Evolutionary conservation across 805 yeast species (phyloP), one percentile per base, ranked within the genome.

Genomic region (Starmerella geochares): DNA sequence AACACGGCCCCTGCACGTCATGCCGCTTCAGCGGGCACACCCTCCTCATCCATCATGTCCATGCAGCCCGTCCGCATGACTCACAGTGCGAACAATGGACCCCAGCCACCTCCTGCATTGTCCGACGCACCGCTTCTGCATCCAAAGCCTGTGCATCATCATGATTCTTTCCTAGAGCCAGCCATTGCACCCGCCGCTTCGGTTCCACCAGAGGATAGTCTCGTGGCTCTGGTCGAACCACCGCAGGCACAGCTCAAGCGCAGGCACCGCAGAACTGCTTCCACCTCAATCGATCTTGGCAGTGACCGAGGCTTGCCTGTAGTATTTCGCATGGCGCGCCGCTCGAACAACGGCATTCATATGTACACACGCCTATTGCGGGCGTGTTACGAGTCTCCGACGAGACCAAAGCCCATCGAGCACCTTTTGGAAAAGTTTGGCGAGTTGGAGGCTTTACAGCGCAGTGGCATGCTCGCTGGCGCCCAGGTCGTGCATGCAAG

Each of bases 341-440:
- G 46, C n/a, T 25, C 49, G 9, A 54, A 38, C 33, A 52, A 43
- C 7, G 48, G 54, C 17, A 48, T 48, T 31, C 59, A 25, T 20
- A 59, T 47, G 54, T 61, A 28, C 57, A 58, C 67, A 11, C 62
- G 64, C 25, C 55, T 66, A 33, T 58, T 65, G 43, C 60, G 68
- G 4, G 64, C 68, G 10, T 62, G 63, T 50, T 60, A 62, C 45
- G 67, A 65, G 47, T 60, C 68, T 10, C 68, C 69, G 7, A 42
- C 58, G 33, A 54, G 55, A 35, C 59, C 62, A 21, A 54, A 62
- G 43, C 54, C 55, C n/a, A 47, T 60, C 42, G 56, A 55, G 25
- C 50, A 49, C 38, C 45, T 65, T 36, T 50, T 60, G 7, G 55
- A 54, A 24, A 57, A 62, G 21, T 65, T 63, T 57, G 56, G 63